Evolutionary conservation across 805 yeast species (phyloP).

Genomic region (Citeromyces matritensis): DNA sequence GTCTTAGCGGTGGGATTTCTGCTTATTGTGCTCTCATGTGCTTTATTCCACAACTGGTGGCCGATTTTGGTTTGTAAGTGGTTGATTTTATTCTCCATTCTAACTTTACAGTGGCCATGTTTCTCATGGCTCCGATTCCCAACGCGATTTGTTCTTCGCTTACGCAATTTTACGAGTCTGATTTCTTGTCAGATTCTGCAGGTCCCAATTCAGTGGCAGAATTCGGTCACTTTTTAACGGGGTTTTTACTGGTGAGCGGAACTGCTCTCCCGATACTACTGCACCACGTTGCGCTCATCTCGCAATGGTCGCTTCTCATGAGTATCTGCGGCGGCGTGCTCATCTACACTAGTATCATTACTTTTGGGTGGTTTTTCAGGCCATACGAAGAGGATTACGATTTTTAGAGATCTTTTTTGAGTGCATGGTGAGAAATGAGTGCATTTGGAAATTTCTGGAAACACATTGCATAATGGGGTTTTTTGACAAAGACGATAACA

Average conservation of each 20-base stretch:
- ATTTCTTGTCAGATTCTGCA: conserved; percentile 12
- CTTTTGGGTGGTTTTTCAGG: conserved; percentile 67
- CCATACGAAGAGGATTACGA: conserved; percentile 25
- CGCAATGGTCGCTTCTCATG: conserved; percentile 25
- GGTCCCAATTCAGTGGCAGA: conserved; percentile 7
- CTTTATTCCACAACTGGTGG: conserved; percentile 77
- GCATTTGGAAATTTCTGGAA: neutral
- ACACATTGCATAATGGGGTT: too few relatives aligned
- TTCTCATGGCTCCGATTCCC: conserved; percentile 20
- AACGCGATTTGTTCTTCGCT: conserved; percentile 12
- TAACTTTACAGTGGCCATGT: conserved; percentile 10
- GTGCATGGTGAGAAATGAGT: neutral
- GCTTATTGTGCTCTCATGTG: conserved; percentile 76
- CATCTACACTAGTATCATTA: conserved; percentile 69
- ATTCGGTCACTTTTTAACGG: conserved; percentile 15
- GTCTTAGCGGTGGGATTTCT: conserved; percentile 83
- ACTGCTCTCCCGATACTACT: conserved; percentile 15
- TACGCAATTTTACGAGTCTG: conserved; percentile 12
- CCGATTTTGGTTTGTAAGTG: conserved; percentile 60
- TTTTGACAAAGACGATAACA: too few relatives aligned
- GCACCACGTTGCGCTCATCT: conserved; percentile 13
- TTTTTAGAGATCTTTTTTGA: conserved; percentile 3
- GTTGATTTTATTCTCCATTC: conserved; percentile 1
- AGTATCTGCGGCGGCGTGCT: conserved; percentile 74
- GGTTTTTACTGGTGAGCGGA: conserved; percentile 17